These are phyloP conservation scores for Coemansia sp. DNA, from an alignment of 192 early-diverging fungal species.

Conservation along the genomic window DNA sequence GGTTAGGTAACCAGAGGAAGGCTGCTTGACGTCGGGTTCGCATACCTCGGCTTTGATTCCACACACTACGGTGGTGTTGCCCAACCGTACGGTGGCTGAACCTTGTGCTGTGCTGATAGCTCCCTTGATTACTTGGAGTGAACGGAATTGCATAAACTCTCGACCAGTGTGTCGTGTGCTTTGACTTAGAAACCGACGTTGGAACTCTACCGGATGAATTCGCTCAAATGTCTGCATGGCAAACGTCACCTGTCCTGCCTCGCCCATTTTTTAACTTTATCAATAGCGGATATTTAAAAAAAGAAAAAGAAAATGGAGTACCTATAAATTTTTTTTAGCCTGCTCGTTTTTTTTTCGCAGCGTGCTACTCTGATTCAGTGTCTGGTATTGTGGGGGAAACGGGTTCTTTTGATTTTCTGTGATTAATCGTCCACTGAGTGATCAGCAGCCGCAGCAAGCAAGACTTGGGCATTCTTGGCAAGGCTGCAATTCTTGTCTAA, in stretches of 20 bases:
- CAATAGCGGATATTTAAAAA: background rate
- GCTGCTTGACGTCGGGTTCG: conserved; percentile 70
- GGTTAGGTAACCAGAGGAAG: conserved; percentile 84
- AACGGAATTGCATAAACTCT: conserved; percentile 68
- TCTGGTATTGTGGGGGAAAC: background rate
- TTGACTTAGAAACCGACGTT: conserved; percentile 80
- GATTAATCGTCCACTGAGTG: background rate
- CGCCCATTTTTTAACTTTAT: conserved; percentile 1
- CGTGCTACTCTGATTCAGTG: background rate
- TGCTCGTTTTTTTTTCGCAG: background rate
- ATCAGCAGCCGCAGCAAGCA: background rate
- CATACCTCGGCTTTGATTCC: conserved; percentile 95
- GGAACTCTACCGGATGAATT: conserved; percentile 87
- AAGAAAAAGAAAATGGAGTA: background rate
- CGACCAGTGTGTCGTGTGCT: conserved; percentile 85
- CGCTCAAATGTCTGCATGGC: conserved; percentile 79
- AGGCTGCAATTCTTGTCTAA: too few relatives aligned
- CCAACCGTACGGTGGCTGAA: conserved; percentile 85
- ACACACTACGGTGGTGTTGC: conserved; percentile 89
- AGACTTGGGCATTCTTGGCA: too few relatives aligned
- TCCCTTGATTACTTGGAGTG: conserved; percentile 61
- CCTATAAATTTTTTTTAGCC: background rate
- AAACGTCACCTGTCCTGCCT: conserved; percentile 35
- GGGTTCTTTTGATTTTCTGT: background rate
- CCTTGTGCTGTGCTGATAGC: conserved; percentile 82